Evolutionary conservation across 2,329 filamentous ascomycete genomes (phyloP).

Genomic region (Cadophora sp.): DNA sequence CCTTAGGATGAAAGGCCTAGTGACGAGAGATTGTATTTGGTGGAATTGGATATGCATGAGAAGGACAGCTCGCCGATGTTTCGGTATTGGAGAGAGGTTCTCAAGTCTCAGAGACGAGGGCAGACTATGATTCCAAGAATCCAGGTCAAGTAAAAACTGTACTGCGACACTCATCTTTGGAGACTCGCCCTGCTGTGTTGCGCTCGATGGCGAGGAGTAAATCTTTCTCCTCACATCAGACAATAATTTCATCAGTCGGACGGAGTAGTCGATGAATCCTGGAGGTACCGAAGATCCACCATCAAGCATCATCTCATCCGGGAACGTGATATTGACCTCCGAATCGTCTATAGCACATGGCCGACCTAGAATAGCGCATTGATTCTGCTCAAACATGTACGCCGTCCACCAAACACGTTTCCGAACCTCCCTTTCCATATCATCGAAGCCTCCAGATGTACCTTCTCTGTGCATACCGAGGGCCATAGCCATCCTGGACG

Average conservation of each 20-base stretch:
- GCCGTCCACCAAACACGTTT: conserved; percentile 44
- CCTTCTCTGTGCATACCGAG: conserved; percentile 53
- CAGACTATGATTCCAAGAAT: conserved; percentile 39
- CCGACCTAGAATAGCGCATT: conserved; percentile 42
- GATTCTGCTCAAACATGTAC: conserved; percentile 41
- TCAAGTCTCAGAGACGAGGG: conserved; percentile 37
- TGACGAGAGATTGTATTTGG: conserved; percentile 40
- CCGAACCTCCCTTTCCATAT: conserved; percentile 39
- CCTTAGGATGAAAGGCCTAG: conserved; percentile 40
- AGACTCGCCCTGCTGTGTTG: conserved; percentile 32
- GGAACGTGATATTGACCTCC: conserved; percentile 41
- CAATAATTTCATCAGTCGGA: conserved; percentile 37
- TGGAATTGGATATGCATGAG: conserved; percentile 42
- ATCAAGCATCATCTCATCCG: conserved; percentile 41
- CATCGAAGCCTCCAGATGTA: conserved; percentile 47
- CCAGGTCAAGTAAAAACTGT: conserved; percentile 36
- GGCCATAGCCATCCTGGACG: conserved; percentile 51
- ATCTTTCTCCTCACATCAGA: conserved; percentile 40
- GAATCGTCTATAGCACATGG: conserved; percentile 41
- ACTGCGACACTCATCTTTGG: conserved; percentile 34
- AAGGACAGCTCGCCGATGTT: conserved; percentile 39
- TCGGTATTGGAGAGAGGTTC: conserved; percentile 27
- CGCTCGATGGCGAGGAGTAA: conserved; percentile 34
- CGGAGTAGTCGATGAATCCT: conserved; percentile 38
- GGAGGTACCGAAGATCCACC: conserved; percentile 35